Evolutionary conservation across 768 basidiomycete species (phyloP), one percentile per base, ranked within the genome.

Genomic region (Clavaria fumosa): DNA sequence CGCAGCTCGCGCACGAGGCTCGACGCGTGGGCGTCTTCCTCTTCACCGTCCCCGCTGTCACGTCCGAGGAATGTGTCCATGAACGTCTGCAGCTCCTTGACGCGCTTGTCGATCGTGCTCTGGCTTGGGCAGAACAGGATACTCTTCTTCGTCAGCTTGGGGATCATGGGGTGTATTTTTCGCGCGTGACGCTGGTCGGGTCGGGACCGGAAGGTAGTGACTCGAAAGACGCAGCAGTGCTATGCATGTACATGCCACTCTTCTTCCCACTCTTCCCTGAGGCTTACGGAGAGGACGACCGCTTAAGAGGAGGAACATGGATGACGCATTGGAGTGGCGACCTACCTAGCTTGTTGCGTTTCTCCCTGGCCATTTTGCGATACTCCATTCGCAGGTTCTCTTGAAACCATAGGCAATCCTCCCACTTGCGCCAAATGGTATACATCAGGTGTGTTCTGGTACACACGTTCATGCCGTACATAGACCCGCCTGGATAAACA

Each of bases 191-290:
- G 10, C 75, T 74, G 34, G 68, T 70, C 4, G 81, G 80, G 47
- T 82, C 67, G n/a, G 83, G 83, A 5, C 82, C 84, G 5, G 79
- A 78, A 9, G 84, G 84, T 15, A 88, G 65, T 1, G 82, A 85
- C 37, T 86, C 84, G 63, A 78, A 88, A 10, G 84, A 86, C 1
- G 84, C 75, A 2, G 84, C 84, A 39, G 66, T 62, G 49, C 83
- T 76, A 22, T 73, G 67, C 41, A 74, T 70, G 41, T 79, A 67
- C 42, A 82, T 70, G 2, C 81, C 64, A 12, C 78, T 72, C 39
- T 75, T 76, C 61, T 79, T 79, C 39, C 83, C 66, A 10, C 81
- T 79, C 48, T 82, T 85, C 0, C 83, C 83, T n/a, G n/a, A n/a
- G n/a, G n/a, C n/a, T n/a, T n/a, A n/a, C n/a, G n/a, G n/a, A n/a